A percentile compares a stretch with the other conserved stretches of the same genome.
phyloP scores from a whole-genome alignment of 768 basidiomycete species.

The Daedaleopsis nitida region DNA sequence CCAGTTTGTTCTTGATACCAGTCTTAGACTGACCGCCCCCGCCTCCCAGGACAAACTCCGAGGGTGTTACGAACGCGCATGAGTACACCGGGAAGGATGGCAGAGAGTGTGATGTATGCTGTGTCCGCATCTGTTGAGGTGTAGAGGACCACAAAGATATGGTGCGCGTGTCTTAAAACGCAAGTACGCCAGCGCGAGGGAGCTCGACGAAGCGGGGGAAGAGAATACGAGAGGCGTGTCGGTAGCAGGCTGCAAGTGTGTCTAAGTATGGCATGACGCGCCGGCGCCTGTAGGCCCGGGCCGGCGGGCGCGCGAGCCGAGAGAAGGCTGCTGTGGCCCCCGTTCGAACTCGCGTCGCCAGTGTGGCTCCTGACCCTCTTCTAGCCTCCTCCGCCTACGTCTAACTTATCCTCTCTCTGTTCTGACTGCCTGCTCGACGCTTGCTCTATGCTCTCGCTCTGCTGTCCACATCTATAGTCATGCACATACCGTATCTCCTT shows the following conservation, averaged over 20 bases:
- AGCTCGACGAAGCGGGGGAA: background rate
- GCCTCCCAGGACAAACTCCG: conserved; percentile 79
- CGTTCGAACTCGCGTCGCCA: background rate
- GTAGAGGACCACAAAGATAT: background rate
- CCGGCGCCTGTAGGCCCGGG: background rate
- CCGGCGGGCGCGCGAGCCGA: background rate
- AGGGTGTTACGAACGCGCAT: conserved; percentile 73
- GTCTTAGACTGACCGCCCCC: conserved; percentile 85
- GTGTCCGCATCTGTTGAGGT: conserved; percentile 63
- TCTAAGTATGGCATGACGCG: background rate
- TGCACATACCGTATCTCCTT: conserved; percentile 15
- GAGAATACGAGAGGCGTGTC: background rate
- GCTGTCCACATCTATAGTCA: conserved; percentile 1
- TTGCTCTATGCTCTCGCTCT: conserved; percentile 1
- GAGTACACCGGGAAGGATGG: conserved; percentile 89
- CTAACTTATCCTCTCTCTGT: conserved; percentile 15
- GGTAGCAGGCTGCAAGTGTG: background rate
- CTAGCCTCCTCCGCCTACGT: background rate
- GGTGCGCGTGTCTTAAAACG: too few species aligned
- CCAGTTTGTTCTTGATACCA: conserved; percentile 95
- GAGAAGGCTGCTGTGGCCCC: background rate
- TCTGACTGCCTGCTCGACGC: background rate
- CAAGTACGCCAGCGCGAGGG: background rate
- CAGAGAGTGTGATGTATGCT: conserved; percentile 77
- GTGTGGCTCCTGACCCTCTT: conserved; percentile 3